Percentiles rank a stretch among this genome's conserved stretches.
phyloP scores from a whole-genome alignment of 176 grass and related monocot genomes.

The Raddia guianensis region DNA sequence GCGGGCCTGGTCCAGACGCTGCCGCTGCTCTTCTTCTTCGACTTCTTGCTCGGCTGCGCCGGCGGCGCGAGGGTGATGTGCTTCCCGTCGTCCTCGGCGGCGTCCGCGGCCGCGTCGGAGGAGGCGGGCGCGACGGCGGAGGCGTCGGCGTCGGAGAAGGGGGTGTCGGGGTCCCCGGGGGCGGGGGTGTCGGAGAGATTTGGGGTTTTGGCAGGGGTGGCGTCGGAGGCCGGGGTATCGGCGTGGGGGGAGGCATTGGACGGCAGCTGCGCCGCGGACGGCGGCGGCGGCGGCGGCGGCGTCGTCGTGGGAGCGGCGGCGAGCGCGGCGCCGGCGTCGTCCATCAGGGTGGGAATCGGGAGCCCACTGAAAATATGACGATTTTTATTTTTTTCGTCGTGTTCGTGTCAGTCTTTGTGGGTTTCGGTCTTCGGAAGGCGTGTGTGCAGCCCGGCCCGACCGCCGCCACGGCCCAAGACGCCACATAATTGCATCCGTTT shows the following conservation, averaged over 20 bases:
- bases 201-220: slow-evolving; percentile 19
- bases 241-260: slow-evolving; percentile 12
- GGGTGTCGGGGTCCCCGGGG: slow-evolving; percentile 40
- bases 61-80: slow-evolving; percentile 49
- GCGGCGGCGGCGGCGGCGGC: background rate
- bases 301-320: background rate
- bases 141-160: slow-evolving; percentile 37
- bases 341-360: background rate
- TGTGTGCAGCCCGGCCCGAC: too few species aligned
- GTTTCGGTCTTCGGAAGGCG: too few species aligned
- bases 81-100: slow-evolving; percentile 47
- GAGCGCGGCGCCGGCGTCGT: slow-evolving; percentile 1
- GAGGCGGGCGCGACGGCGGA: background rate
- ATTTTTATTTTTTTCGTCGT: too few species aligned
- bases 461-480: too few species aligned
- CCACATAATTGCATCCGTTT: too few species aligned
- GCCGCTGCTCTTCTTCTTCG: slow-evolving; percentile 77
- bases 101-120: slow-evolving; percentile 7
- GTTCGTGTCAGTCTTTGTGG: too few species aligned
- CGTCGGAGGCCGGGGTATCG: slow-evolving; percentile 18
- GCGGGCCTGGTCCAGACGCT: slow-evolving; percentile 76
- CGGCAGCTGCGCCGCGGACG: background rate
- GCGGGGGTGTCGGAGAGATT: slow-evolving; percentile 49
- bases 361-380: too few species aligned
- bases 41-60: slow-evolving; percentile 59